phyloP scores from a whole-genome alignment of 2,329 filamentous ascomycete species.

The Cadophora luteo-olivacea region DNA sequence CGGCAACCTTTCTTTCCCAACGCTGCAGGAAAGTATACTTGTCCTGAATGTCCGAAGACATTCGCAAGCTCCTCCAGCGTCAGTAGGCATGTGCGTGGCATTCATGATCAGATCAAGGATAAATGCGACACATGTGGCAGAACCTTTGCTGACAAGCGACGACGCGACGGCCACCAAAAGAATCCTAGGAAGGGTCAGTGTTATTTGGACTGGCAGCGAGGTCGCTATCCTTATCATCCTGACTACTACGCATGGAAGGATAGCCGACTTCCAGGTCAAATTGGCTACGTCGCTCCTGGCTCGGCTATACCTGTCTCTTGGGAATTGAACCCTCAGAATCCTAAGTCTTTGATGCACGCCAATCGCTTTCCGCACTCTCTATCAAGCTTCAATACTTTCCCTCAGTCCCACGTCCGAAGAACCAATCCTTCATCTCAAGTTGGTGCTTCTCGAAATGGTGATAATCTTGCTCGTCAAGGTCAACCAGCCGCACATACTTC shows the following conservation, averaged over 20 bases:
- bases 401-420: too few relatives aligned
- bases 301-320: neutral
- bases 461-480: too few relatives aligned
- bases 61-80: neutral
- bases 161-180: neutral
- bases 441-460: too few relatives aligned
- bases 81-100: neutral
- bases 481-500: too few relatives aligned
- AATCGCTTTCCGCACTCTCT: too few relatives aligned
- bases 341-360: too few relatives aligned
- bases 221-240: neutral
- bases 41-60: neutral
- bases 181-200: neutral
- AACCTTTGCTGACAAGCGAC: neutral
- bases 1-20: neutral
- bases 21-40: neutral
- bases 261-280: neutral
- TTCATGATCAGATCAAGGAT: neutral
- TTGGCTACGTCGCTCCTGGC: neutral
- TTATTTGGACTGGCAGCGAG: neutral
- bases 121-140: neutral
- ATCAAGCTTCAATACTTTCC: too few relatives aligned
- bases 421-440: too few relatives aligned
- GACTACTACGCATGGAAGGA: neutral
- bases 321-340: too few relatives aligned